phyloP scores from a whole-genome alignment of 2,329 filamentous ascomycete genomes.

The Drechslerella coelobrocha region DNA sequence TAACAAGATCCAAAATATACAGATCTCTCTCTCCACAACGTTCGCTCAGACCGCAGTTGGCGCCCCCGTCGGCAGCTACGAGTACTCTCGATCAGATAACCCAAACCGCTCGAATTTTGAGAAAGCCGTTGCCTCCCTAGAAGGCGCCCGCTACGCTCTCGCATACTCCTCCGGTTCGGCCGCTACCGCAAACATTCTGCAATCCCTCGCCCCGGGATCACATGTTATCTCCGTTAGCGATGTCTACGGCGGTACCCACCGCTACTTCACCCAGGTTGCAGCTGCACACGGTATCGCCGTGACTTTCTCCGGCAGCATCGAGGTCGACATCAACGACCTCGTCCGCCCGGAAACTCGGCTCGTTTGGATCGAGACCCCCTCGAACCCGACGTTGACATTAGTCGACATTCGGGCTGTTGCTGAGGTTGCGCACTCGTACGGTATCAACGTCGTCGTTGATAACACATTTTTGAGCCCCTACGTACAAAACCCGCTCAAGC shows the following conservation, averaged over 20 bases:
- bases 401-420: slow-evolving; percentile 91
- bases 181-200: slow-evolving; percentile 89
- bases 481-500: slow-evolving; percentile 92
- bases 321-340: slow-evolving; percentile 81
- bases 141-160: slow-evolving; percentile 89
- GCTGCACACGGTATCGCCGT: slow-evolving; percentile 92
- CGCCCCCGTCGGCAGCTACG: slow-evolving; percentile 83
- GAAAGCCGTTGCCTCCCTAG: slow-evolving; percentile 84
- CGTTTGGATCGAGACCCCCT: slow-evolving; percentile 95
- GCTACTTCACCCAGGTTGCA: slow-evolving; percentile 98
- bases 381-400: slow-evolving; percentile 89
- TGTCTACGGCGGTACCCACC: slow-evolving; percentile 96
- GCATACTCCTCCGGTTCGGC: slow-evolving; percentile 95
- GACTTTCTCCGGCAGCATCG: slow-evolving; percentile 91
- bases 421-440: slow-evolving; percentile 80
- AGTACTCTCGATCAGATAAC: slow-evolving; percentile 93
- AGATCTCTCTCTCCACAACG: slow-evolving; percentile 94
- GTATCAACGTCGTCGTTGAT: slow-evolving; percentile 95
- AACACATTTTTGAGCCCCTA: slow-evolving; percentile 98
- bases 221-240: slow-evolving; percentile 97
- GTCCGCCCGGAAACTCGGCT: slow-evolving; percentile 89
- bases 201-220: slow-evolving; percentile 86
- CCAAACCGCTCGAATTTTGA: slow-evolving; percentile 97
- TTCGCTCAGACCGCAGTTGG: slow-evolving; percentile 91
- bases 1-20: slow-evolving; percentile 22